Percentiles rank a stretch among this genome's conserved stretches.
Evolutionary conservation across 2,329 filamentous ascomycete species (phyloP).

Genomic region (Talaromyces pinophilus): DNA sequence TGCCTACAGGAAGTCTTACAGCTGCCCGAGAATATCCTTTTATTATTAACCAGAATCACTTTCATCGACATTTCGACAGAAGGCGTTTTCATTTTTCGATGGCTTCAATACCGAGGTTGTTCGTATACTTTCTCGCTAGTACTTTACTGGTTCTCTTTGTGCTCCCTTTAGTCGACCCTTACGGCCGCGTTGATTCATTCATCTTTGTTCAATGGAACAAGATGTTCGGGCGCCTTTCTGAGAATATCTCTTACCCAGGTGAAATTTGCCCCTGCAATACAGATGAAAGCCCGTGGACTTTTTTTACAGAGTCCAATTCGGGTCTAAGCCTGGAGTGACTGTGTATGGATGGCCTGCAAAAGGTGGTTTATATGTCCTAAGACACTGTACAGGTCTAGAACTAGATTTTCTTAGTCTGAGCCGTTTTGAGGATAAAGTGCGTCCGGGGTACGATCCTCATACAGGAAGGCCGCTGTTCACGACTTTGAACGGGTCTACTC

Average conservation of each 20-base stretch:
- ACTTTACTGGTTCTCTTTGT: neutral
- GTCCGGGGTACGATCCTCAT: no score
- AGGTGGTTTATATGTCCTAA: no score
- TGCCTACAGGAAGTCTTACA: neutral
- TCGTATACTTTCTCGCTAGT: neutral
- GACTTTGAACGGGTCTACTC: no score
- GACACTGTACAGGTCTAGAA: no score
- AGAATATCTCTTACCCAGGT: neutral
- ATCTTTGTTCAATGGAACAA: neutral
- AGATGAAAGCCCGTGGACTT: neutral
- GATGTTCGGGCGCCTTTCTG: neutral
- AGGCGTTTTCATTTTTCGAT: neutral
- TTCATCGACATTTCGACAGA: neutral
- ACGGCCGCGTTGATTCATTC: neutral
- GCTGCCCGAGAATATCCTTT: neutral
- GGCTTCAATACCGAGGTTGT: neutral
- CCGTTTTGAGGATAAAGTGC: no score
- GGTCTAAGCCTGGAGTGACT: neutral
- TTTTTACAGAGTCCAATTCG: neutral
- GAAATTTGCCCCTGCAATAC: neutral
- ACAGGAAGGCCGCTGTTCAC: no score
- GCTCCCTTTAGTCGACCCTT: neutral
- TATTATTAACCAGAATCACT: neutral
- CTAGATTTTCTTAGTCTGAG: no score
- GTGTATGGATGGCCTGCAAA: no score